Evolutionary conservation across 2,329 filamentous ascomycete species (phyloP), one percentile per base, ranked within the genome.

Genomic region (Aspergillus sp.): DNA sequence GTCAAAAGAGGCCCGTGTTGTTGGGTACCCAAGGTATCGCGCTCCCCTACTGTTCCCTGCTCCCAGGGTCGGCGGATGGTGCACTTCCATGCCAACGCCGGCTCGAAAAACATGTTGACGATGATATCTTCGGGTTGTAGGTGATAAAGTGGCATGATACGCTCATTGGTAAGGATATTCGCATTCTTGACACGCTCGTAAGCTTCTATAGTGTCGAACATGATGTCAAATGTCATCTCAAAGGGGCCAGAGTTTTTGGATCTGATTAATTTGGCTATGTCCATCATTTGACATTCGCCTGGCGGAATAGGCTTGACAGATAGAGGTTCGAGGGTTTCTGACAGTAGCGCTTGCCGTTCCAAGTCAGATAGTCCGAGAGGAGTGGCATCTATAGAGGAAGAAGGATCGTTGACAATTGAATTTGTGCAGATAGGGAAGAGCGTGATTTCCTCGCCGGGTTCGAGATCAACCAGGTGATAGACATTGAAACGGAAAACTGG

Each of bases 241-340:
- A 76, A 85, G 0, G 82, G 81, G 0, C 82, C 82, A 0, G 81
- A 72, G 49, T 83, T 84, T 65, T 84, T 85, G 14, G 79, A 81
- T 0, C 82, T 75, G 0, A 84, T 63, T 2, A 82, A 72, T 2
- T 69, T 71, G 0, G 79, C 76, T 3, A 82, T 52, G 29, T 80
- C 76, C 5, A 61, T 53, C 14, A 76, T 63, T 11, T 59, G 61
- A 31, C 59, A 58, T 32, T 57, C 29, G 50, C 53, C 49, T 18
- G 52, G 52, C 42, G 59, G 56, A 12, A 56, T 18, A 5, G 56
- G n/a, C 18, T 58, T 56, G 45, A 56, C 56, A 32, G 52, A 61
- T 16, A 52, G 10, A 52, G 54, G 29, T 6, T 50, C 26, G 6
- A 24, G 22, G 16, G 39, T 32, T 29, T 54, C 55, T 69, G 39